Base-by-base conservation (phyloP, 148 eudicot species). In the Chenopodium quinoa region DNA sequence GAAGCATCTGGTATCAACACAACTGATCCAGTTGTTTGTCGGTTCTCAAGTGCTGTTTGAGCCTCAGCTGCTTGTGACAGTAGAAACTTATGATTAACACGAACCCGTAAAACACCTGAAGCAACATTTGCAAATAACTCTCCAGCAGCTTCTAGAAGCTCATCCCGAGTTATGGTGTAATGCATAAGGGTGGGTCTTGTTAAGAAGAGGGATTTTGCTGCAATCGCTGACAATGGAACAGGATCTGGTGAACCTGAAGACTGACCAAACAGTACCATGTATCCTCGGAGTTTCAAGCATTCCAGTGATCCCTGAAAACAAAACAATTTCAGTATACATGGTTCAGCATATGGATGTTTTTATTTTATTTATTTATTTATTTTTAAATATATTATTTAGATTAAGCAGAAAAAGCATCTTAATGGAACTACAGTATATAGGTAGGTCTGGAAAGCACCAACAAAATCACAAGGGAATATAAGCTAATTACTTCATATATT, bases 11-110 rank as follows among this genome's bases (percentile, higher is more conserved):
- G 97, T 79, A 94, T 91, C 78, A 94, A 89, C 89, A 94, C 92
- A 73, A 91, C 84, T 9, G 95, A 94, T 20, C 98, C 97, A 31
- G 95, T 89, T 12, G 95, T 93, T 77, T 80, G 90, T 4, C 93
- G 86, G 69, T 82, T 85, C 86, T 91, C 97, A 58, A 94, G 92
- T 82, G 93, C 97, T n/a, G 87, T 81, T 72, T 94, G 98, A 0
- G 98, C 98, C 81, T 88, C 91, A 4, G 92, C 93, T 4, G 95
- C 98, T 79, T 94, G 83, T 73, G 97, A 94, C 23, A 94, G 82
- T n/a, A 90, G 89, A 71, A 91, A 94, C 66, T 80, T 91, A 48
- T 93, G 98, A 78, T 94, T 94, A 44, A 93, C 92, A 48, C 88
- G 95, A 9, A 89, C 90, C n/a, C 80, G 83, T 72, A 94, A 52